Evolutionary conservation across 805 yeast genomes (phyloP), one percentile per base, ranked within the genome.

Genomic region (Metschnikowia orientalis): DNA sequence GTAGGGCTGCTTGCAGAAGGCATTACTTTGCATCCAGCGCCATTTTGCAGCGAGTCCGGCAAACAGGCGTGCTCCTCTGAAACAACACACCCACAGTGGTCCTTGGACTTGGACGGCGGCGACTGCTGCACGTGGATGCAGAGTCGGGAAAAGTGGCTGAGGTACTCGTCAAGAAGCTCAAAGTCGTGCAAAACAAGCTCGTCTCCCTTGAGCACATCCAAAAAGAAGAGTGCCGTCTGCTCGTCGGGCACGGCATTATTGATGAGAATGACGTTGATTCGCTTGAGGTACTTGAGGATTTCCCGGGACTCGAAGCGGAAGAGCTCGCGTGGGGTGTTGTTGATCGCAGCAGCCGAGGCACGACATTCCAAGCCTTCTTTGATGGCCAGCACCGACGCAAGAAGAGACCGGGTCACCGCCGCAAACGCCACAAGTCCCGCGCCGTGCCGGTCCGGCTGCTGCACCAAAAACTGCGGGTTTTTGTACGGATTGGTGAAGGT

Each of bases 221-320:
- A 51, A 41, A 59, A 56, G 31, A 45, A 48, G 14, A 57, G 40
- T 51, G 60, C 65, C 12, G 61, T 69, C 34, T 25, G 44, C n/a
- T 29, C 36, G 5, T 42, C 40, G n/a, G 48, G 48, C 17, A 41
- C 40, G 14, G 40, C 28, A 24, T 41, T 44, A 30, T 37, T 44
- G 30, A 41, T 33, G 9, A 44, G 41, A 11, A 38, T 25, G 26
- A 38, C 35, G 17, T 31, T 40, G 18, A 44, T 35, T 21, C 37
- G 31, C 5, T 39, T 35, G 9, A 38, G 42, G n/a, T 28, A 29
- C 20, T 35, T 31, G 36, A 32, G 26, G 19, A 32, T 35, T 10
- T 32, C 31, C 8, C 20, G 21, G 18, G 39, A 32, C 17, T 37
- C 36, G 8, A 31, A 33, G 8, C 28, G 27, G 28, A 31, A 37